phyloP scores from a whole-genome alignment of 192 early-diverging fungal species.

The Glomus cerebriforme region DNA sequence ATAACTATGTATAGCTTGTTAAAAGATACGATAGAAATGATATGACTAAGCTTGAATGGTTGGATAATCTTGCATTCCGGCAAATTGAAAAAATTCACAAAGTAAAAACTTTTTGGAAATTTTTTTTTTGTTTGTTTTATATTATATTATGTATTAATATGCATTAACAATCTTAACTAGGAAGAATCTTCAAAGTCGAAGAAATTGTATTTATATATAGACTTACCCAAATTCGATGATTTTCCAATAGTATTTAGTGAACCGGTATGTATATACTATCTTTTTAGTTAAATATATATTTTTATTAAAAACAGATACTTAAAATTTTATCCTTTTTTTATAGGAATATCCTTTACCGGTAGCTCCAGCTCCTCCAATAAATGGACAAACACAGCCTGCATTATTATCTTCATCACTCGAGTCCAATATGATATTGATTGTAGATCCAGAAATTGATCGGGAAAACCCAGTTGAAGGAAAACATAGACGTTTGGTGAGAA shows the following conservation, averaged over 20 bases:
- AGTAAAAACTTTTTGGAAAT: slow-evolving; percentile 38
- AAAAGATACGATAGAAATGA: slow-evolving; percentile 89
- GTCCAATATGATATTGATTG: slow-evolving; percentile 50
- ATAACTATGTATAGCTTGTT: slow-evolving; percentile 50
- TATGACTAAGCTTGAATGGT: slow-evolving; percentile 84
- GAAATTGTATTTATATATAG: slow-evolving; percentile 78
- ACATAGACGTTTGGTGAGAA: slow-evolving; percentile 85
- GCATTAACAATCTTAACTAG: slow-evolving; percentile 34
- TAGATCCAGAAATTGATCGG: slow-evolving; percentile 81
- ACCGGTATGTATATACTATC: slow-evolving; percentile 49
- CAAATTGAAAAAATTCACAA: slow-evolving; percentile 84
- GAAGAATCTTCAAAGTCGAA: slow-evolving; percentile 55
- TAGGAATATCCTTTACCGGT: slow-evolving; percentile 62
- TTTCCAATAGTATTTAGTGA: slow-evolving; percentile 96
- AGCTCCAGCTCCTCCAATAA: not conserved
- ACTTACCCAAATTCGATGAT: slow-evolving; percentile 95
- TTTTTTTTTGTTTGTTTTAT: not conserved
- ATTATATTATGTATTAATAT: not conserved
- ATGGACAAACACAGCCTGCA: not conserved
- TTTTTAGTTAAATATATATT: slow-evolving; percentile 14
- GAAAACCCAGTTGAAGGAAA: slow-evolving; percentile 98
- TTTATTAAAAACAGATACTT: not conserved
- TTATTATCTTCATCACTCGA: slow-evolving; percentile 21
- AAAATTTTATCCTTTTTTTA: not conserved
- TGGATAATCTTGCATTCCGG: slow-evolving; percentile 87